A percentile compares a stretch with the other conserved stretches of the same genome.
Conservation (phyloP, 805 yeast genomes). For the Candida easanensis region DNA sequence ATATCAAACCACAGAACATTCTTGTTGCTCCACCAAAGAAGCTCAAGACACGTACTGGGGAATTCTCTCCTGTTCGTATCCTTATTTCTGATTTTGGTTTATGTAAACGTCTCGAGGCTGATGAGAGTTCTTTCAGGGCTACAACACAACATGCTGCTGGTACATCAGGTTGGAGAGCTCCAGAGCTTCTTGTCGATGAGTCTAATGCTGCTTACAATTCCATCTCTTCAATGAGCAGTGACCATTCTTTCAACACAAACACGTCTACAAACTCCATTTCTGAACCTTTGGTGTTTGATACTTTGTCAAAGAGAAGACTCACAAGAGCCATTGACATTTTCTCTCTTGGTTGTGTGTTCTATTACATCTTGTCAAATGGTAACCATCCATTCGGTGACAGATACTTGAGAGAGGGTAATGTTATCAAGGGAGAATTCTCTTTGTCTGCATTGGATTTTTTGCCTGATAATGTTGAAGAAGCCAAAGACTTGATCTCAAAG, state of each 20-base stretch:
- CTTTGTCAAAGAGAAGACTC: conserved; percentile 52
- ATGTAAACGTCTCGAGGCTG: conserved; percentile 87
- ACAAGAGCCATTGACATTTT: conserved; percentile 92
- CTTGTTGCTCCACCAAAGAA: conserved; percentile 71
- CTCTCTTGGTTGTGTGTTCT: conserved; percentile 92
- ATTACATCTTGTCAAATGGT: conserved; percentile 79
- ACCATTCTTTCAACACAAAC: conserved; percentile 21
- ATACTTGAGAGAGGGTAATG: conserved; percentile 84
- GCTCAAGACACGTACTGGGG: conserved; percentile 27
- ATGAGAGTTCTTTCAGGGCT: conserved; percentile 90
- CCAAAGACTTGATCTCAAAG: conserved; percentile 62
- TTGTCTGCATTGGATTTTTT: conserved; percentile 21
- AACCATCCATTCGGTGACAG: conserved; percentile 94
- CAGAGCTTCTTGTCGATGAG: conserved; percentile 64
- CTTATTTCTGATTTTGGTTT: conserved; percentile 94
- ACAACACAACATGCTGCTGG: conserved; percentile 94
- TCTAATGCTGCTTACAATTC: conserved; percentile 14
- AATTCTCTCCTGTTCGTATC: conserved; percentile 52
- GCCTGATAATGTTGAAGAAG: conserved; percentile 52
- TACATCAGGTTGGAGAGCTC: conserved; percentile 98
- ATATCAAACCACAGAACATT: conserved; percentile 91
- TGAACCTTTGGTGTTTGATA: conserved; percentile 37
- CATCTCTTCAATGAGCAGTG: conserved; percentile 18
- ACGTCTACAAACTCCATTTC: conserved; percentile 26
- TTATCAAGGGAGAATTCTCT: conserved; percentile 60